Evolutionary conservation across 1,139 yeast species (phyloP), one percentile per base, ranked within the genome.

Genomic region (Zygotorulaspora mrakii): DNA sequence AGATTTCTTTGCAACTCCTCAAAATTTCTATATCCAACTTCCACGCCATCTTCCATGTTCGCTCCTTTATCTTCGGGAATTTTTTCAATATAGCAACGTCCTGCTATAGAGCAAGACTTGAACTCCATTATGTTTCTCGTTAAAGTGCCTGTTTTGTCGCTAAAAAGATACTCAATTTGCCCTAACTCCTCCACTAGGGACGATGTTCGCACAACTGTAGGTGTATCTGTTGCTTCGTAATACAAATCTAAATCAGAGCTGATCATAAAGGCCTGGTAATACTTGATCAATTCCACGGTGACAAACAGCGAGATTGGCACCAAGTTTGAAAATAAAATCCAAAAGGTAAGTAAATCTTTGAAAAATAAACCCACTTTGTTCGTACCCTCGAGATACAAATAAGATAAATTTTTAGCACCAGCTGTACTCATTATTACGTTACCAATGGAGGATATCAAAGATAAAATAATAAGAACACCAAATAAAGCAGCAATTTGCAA

Each of bases 61-160:
- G 85, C 85, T 30, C 74, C 77, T 37, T 80, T 82, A 60, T 89
- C 98, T 57, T 94, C 98, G 0, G 99, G 97, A 26, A 91, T 82
- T 31, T 79, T 88, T 42, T 75, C 85, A 25, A 88, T 84, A 61
- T 89, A 94, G 57, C 96, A 86, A 44, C 77, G 76, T 1, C 97
- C 98, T 3, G 94, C 96, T 58, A 91, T 87, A 0, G 96, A 77
- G 53, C 96, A 88, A n/a, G 89, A 78, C 60, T 84, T 87, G 65
- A 86, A 91, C 63, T 88, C 97, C 98, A 91, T 91, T 39, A 91
- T 82, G 57, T 91, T 91, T 62, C 97, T 70, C 0, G 98, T 91
- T 47, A 91, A 71, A 0, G 98, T 91, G 26, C 98, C 98, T 0
- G 98, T 91, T 61, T 91, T 91, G 62, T 91, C 98, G 61, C 95